Conservation (phyloP, 768 basidiomycete species). For the Kwoniella heveanensis region DNA sequence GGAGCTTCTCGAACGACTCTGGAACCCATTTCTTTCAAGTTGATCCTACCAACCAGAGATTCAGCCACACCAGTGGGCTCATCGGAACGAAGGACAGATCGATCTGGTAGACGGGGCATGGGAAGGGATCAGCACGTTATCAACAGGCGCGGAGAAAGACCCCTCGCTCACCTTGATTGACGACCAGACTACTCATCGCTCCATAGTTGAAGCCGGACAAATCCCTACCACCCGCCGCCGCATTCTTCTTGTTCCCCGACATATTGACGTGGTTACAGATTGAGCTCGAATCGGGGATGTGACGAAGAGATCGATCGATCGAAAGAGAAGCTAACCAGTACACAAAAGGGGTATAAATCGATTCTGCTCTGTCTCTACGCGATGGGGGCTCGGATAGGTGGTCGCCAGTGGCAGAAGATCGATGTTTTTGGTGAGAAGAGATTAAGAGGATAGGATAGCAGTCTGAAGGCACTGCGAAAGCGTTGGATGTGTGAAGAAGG, state of each 20-base stretch:
- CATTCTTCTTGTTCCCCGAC: slow-evolving; percentile 41
- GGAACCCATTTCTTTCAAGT: slow-evolving; percentile 89
- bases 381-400: background rate
- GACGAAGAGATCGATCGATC: background rate
- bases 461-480: no score
- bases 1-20: slow-evolving; percentile 78
- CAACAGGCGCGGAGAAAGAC: no score
- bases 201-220: slow-evolving; percentile 93
- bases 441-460: background rate
- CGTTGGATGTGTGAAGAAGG: background rate
- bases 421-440: background rate
- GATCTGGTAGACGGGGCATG: no score
- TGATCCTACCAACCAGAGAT: slow-evolving; percentile 85
- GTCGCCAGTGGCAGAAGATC: background rate
- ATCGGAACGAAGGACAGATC: slow-evolving; percentile 71
- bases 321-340: slow-evolving; percentile 4
- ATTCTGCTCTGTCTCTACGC: no score
- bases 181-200: slow-evolving; percentile 88
- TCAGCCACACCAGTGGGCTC: slow-evolving; percentile 97
- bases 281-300: background rate
- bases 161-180: slow-evolving; percentile 71
- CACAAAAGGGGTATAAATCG: background rate
- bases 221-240: slow-evolving; percentile 65
- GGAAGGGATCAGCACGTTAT: no score
- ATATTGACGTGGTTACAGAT: slow-evolving; percentile 28